phyloP scores from a whole-genome alignment of 768 basidiomycete species.

The Podaxis sp. region DNA sequence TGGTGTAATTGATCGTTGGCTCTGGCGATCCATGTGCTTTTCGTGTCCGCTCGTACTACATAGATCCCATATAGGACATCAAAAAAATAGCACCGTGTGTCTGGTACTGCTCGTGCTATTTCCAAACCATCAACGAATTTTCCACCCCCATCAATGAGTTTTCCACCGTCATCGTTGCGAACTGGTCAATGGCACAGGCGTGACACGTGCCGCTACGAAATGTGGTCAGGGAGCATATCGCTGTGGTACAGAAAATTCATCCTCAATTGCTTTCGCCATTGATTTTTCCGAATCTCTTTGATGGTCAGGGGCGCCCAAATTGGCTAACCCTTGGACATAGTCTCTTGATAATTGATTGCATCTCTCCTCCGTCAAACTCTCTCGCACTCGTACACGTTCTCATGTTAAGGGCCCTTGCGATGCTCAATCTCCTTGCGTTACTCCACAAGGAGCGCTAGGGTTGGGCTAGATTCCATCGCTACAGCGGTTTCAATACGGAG shows the following conservation, averaged over 20 bases:
- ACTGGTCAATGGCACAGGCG: background rate
- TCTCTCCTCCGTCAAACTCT: constrained; percentile 9
- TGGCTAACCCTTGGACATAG: background rate
- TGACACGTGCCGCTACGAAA: background rate
- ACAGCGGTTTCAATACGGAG: constrained; percentile 8
- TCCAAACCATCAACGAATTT: background rate
- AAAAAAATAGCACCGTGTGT: background rate
- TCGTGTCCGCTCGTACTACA: background rate
- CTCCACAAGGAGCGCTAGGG: background rate
- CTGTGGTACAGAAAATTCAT: background rate
- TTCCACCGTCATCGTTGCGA: background rate
- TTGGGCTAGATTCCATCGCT: background rate
- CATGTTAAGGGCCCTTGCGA: constrained; percentile 10
- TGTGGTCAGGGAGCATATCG: background rate
- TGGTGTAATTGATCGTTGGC: background rate
- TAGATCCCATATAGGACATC: background rate
- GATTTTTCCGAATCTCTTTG: constrained; percentile 5
- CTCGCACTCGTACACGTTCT: background rate
- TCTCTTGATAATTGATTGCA: constrained; percentile 7
- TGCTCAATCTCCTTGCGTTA: constrained; percentile 7
- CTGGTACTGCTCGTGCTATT: background rate
- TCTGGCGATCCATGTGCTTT: background rate
- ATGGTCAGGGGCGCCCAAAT: constrained; percentile 9
- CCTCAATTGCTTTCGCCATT: constrained; percentile 1
- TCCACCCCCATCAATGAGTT: background rate